Conservation (phyloP, 2,329 filamentous ascomycete species). For the Curvularia sp. region DNA sequence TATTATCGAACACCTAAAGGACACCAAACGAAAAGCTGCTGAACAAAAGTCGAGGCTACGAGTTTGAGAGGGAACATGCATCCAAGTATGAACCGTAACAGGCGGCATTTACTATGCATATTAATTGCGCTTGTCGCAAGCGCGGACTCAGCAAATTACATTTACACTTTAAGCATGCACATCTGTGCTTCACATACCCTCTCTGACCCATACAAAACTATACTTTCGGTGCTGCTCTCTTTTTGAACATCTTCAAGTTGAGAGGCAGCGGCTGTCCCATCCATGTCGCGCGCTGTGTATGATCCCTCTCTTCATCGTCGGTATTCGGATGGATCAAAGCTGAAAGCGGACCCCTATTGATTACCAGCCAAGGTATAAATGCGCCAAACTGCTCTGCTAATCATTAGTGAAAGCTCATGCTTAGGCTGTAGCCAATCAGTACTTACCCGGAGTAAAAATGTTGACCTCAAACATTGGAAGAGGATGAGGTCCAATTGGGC, state of each 20-base stretch:
- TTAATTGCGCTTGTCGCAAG: not conserved
- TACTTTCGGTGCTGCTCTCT: constrained; percentile 9
- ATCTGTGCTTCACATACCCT: not conserved
- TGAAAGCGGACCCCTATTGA: constrained; percentile 81
- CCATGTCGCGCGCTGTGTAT: constrained; percentile 75
- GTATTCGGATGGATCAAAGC: constrained; percentile 86
- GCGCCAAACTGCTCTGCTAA: constrained; percentile 78
- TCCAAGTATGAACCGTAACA: not conserved
- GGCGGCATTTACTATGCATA: not conserved
- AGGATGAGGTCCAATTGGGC: constrained; percentile 81
- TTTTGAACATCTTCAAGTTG: constrained; percentile 62
- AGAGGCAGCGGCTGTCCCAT: constrained; percentile 72
- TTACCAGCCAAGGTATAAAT: constrained; percentile 83
- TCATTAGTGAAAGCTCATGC: constrained; percentile 1
- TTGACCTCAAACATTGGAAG: constrained; percentile 94
- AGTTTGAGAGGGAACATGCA: not conserved
- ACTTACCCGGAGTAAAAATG: constrained; percentile 71
- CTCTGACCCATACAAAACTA: not conserved
- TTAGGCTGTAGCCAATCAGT: no score
- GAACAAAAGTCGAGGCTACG: not conserved
- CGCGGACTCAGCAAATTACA: not conserved
- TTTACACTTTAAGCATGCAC: not conserved
- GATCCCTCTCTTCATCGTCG: constrained; percentile 66
- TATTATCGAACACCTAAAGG: not conserved
- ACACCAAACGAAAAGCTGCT: not conserved